Conservation (phyloP, 768 basidiomycete genomes). For the Xerocomus potaroensis region DNA sequence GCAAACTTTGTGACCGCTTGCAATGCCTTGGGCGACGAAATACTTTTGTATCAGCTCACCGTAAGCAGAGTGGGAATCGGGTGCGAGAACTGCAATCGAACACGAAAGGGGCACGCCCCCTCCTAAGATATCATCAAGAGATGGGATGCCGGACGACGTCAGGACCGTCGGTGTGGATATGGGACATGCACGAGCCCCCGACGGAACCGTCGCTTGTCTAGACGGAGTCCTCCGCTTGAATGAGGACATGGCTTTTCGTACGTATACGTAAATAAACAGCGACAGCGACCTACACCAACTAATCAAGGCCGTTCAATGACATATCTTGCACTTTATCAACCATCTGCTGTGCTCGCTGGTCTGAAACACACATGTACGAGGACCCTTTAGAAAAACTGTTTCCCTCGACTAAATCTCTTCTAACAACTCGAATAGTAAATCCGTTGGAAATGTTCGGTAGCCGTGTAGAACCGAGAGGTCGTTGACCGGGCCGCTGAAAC, state of each 20-base stretch:
- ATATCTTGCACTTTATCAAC: slow-evolving; percentile 12
- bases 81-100: slow-evolving; percentile 67
- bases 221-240: slow-evolving; percentile 64
- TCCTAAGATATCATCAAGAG: slow-evolving; percentile 92
- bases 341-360: slow-evolving; percentile 11
- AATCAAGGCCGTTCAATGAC: slow-evolving; percentile 29
- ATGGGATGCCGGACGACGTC: slow-evolving; percentile 85
- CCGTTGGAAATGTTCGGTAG: slow-evolving; percentile 32
- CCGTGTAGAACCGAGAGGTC: slow-evolving; percentile 21
- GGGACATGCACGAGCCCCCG: slow-evolving; percentile 58
- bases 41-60: slow-evolving; percentile 83
- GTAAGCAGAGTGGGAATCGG: slow-evolving; percentile 84
- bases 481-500: slow-evolving; percentile 32
- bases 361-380: not conserved
- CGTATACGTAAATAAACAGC: not conserved
- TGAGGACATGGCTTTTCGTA: slow-evolving; percentile 75
- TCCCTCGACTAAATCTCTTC: slow-evolving; percentile 10
- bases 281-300: slow-evolving; percentile 1
- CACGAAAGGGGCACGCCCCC: slow-evolving; percentile 86
- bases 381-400: not conserved
- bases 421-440: slow-evolving; percentile 28
- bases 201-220: slow-evolving; percentile 38
- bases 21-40: slow-evolving; percentile 84
- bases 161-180: slow-evolving; percentile 52
- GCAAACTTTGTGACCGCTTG: slow-evolving; percentile 61